Evolutionary conservation across 2,329 filamentous ascomycete genomes (phyloP), one percentile per base, ranked within the genome.

Genomic region (Monascus ruber): DNA sequence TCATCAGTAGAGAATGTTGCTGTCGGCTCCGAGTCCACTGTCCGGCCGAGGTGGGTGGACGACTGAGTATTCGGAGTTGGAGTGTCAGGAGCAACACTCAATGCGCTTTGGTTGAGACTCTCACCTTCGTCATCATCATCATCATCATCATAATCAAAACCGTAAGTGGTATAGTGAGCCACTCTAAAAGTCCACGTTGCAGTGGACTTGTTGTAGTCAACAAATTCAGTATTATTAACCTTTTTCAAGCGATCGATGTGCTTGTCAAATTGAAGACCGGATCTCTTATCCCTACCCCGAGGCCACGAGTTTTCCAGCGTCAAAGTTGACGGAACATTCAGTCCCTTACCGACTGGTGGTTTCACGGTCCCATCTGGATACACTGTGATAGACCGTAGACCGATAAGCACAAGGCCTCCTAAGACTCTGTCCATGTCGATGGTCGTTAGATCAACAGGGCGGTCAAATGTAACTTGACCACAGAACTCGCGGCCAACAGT

Each of bases 131-230:
- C 70, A 35, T 81, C 72, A 5, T 76, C 78, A 5, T 76, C 78
- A 37, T 84, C 81, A 26, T 85, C 81, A 34, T 87, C 84, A 38
- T 85, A 85, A 47, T 89, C 83, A 39, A 96, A 72, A 32, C 84
- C 88, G 56, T 98, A 98, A 1, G 87, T 94, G 1, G 89, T 96
- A 61, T 93, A 98, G 62, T 98, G 91, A 54, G 89, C 80, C n/a
- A 98, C 91, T 6, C 72, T 79, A 67, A 98, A 98, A 9, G 77
- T 76, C 93, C 93, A 98, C 35, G 84, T 75, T 38, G 89, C 91
- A 38, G 79, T 87, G 1, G 85, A 72, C 41, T 72, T 70, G 47
- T 93, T 76, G 60, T 95, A 98, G 52, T 73, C 72, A 51, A 88
- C 71, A 52, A 94, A 96, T 4, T 78, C 77, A 0, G 91, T 96